phyloP scores from a whole-genome alignment of 2,329 filamentous ascomycete genomes.

The Clonostachys chloroleuca region DNA sequence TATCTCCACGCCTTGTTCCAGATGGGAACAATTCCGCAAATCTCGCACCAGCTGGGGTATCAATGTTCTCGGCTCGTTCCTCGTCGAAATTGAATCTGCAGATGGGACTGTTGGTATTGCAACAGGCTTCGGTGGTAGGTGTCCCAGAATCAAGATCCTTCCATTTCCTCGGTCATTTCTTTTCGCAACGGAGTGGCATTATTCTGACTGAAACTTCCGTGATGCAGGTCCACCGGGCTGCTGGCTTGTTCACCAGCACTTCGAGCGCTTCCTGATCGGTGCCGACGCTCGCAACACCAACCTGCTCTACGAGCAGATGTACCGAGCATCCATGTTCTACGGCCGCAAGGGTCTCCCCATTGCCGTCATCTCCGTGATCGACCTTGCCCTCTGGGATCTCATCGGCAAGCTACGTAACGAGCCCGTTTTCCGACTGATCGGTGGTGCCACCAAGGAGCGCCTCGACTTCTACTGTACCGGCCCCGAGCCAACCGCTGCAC shows the following conservation, averaged over 20 bases:
- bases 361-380: slow-evolving; percentile 90
- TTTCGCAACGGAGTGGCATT: background rate
- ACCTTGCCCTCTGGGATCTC: slow-evolving; percentile 89
- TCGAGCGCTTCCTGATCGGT: slow-evolving; percentile 85
- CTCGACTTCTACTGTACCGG: slow-evolving; percentile 95
- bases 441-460: slow-evolving; percentile 78
- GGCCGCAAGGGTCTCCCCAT: slow-evolving; percentile 87
- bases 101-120: slow-evolving; percentile 94
- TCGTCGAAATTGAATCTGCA: slow-evolving; percentile 81
- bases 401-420: slow-evolving; percentile 87
- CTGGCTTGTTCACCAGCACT: slow-evolving; percentile 92
- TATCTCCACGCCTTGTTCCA: slow-evolving; percentile 88
- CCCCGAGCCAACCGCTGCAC: slow-evolving; percentile 75
- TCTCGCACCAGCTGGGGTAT: slow-evolving; percentile 93
- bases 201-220: background rate
- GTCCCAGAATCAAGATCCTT: background rate
- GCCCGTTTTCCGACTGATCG: slow-evolving; percentile 92
- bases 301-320: slow-evolving; percentile 94
- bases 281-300: slow-evolving; percentile 89
- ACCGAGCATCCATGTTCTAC: slow-evolving; percentile 93
- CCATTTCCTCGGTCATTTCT: background rate
- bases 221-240: slow-evolving; percentile 73
- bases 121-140: slow-evolving; percentile 78
- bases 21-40: slow-evolving; percentile 82
- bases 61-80: slow-evolving; percentile 90